Conservation (phyloP, 495 filamentous ascomycete genomes). For the Aspergillus ellipticus region DNA sequence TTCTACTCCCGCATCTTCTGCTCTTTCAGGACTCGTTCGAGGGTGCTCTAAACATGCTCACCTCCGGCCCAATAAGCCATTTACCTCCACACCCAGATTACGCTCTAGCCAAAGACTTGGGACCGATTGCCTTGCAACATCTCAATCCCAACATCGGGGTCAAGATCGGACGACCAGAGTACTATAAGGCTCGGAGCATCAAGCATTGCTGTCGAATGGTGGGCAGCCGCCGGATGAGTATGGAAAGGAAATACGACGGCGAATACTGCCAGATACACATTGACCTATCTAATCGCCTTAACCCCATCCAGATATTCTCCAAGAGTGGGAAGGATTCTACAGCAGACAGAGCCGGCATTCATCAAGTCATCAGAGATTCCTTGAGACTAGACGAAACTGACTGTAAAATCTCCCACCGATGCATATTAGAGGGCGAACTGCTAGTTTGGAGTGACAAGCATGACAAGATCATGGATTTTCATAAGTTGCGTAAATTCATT, state of each 20-base stretch:
- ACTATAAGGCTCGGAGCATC: slow-evolving; percentile 71
- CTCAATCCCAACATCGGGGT: slow-evolving; percentile 63
- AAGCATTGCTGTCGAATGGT: slow-evolving; percentile 69
- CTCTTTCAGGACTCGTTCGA: slow-evolving; percentile 62
- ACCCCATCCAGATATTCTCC: slow-evolving; percentile 74
- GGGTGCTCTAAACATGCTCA: slow-evolving; percentile 46
- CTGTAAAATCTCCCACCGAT: slow-evolving; percentile 57
- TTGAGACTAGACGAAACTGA: slow-evolving; percentile 52
- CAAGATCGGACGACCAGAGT: slow-evolving; percentile 70
- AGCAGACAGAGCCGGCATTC: slow-evolving; percentile 57
- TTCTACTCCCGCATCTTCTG: slow-evolving; percentile 58
- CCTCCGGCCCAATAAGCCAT: slow-evolving; percentile 32
- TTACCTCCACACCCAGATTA: slow-evolving; percentile 41
- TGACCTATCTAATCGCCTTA: slow-evolving; percentile 53
- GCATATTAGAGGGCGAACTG: slow-evolving; percentile 80
- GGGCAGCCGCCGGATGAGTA: slow-evolving; percentile 56
- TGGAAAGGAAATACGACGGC: slow-evolving; percentile 83
- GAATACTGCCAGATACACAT: slow-evolving; percentile 89
- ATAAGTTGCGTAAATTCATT: slow-evolving; percentile 78
- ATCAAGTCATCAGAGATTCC: slow-evolving; percentile 48
- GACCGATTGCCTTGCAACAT: slow-evolving; percentile 37
- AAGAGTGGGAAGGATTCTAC: slow-evolving; percentile 91
- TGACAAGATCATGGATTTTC: slow-evolving; percentile 61
- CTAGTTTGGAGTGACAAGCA: slow-evolving; percentile 67
- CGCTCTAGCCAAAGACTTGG: slow-evolving; percentile 28